Conservation (phyloP, 495 filamentous ascomycete genomes). For the Melanomma pulvis-pyrius region DNA sequence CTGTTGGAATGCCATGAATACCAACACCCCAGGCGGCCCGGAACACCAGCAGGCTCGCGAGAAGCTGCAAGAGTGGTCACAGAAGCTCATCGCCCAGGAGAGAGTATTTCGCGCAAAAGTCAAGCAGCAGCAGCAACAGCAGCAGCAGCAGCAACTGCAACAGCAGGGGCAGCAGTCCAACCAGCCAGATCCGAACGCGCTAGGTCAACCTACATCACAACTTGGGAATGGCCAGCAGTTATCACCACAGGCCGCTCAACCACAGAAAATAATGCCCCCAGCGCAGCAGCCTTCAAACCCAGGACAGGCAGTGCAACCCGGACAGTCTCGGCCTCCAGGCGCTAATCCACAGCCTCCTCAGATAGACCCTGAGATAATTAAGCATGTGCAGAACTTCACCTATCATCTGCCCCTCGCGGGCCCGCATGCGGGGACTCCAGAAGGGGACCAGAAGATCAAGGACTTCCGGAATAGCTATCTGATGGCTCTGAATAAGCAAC, state of each 20-base stretch:
- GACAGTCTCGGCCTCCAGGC: not conserved
- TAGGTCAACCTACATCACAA: not conserved
- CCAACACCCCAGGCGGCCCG: conserved; percentile 23
- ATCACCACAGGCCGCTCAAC: conserved; percentile 8
- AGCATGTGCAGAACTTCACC: conserved; percentile 33
- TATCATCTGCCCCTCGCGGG: conserved; percentile 26
- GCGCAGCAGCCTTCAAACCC: conserved; percentile 5
- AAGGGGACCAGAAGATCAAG: conserved; percentile 31
- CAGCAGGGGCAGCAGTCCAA: conserved; percentile 3
- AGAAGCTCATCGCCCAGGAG: conserved; percentile 34
- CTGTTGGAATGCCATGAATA: conserved; percentile 37
- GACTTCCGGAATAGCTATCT: conserved; percentile 35
- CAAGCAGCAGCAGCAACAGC: conserved; percentile 14
- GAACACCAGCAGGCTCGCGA: conserved; percentile 29
- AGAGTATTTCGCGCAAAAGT: conserved; percentile 11
- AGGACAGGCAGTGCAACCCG: not conserved
- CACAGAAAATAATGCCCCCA: not conserved
- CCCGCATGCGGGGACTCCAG: conserved; percentile 31
- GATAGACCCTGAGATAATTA: conserved; percentile 32
- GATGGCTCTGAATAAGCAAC: conserved; percentile 32
- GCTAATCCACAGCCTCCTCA: conserved; percentile 21
- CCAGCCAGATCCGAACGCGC: conserved; percentile 9
- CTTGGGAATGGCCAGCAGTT: not conserved
- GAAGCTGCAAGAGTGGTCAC: conserved; percentile 36
- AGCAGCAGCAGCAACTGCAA: conserved; percentile 4